A percentile compares a stretch with the other conserved stretches of the same genome.
Evolutionary conservation across 768 basidiomycete species (phyloP).

Genomic region (Vishniacozyma victoriae): DNA sequence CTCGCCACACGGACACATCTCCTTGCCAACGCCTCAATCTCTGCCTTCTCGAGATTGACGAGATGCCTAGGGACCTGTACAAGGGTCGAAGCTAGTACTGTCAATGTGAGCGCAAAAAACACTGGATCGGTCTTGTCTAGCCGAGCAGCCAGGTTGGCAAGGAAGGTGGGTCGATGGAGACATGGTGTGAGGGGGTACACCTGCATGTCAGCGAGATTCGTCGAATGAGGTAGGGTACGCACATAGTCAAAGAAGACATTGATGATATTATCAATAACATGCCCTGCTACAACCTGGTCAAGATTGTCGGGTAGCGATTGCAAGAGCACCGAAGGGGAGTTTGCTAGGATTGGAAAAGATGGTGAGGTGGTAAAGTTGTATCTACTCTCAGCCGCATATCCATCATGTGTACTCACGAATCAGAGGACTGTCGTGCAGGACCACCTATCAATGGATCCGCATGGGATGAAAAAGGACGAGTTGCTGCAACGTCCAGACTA

Average conservation of each 20-base stretch:
- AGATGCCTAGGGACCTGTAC: constrained; percentile 86
- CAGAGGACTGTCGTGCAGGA: constrained; percentile 4
- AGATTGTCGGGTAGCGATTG: constrained; percentile 18
- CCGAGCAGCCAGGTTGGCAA: constrained; percentile 74
- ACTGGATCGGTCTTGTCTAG: constrained; percentile 57
- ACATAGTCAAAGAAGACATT: constrained; percentile 37
- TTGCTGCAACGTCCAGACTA: too few species aligned
- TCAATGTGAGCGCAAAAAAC: constrained; percentile 46
- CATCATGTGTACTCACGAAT: not conserved
- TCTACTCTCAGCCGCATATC: not conserved
- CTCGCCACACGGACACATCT: constrained; percentile 60
- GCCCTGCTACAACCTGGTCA: constrained; percentile 27
- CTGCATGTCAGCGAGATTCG: constrained; percentile 5
- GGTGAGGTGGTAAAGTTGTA: constrained; percentile 7
- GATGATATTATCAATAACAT: constrained; percentile 26
- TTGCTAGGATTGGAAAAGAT: constrained; percentile 8
- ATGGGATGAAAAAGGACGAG: too few species aligned
- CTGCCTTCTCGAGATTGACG: constrained; percentile 67
- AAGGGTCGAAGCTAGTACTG: constrained; percentile 71
- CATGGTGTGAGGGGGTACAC: constrained; percentile 90
- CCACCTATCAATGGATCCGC: not conserved
- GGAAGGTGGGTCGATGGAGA: constrained; percentile 84
- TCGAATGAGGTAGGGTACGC: constrained; percentile 1
- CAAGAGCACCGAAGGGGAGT: too few species aligned
- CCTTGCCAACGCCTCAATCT: constrained; percentile 75